Conservation (phyloP, 306 rosid species). For the Lathyrus oleraceus region DNA sequence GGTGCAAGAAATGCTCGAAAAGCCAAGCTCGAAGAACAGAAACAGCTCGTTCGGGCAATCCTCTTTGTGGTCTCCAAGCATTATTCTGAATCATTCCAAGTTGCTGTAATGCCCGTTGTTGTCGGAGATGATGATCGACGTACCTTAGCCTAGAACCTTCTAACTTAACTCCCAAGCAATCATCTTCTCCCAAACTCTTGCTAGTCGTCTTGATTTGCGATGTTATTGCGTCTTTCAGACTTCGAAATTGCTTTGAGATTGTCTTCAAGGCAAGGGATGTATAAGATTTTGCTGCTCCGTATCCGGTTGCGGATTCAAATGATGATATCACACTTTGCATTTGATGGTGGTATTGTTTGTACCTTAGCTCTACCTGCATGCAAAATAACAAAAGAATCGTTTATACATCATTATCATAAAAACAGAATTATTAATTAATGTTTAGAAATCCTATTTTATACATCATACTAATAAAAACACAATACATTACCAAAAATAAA, state of each 20-base stretch:
- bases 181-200: constrained; percentile 73
- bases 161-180: constrained; percentile 54
- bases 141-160: constrained; percentile 70
- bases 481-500: too few species aligned
- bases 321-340: constrained; percentile 52
- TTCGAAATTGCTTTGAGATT: constrained; percentile 75
- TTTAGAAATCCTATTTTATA: too few species aligned
- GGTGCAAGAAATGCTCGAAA: constrained; percentile 86
- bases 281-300: constrained; percentile 65
- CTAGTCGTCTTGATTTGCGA: constrained; percentile 56
- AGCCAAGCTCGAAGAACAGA: constrained; percentile 93
- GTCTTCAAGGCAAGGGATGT: constrained; percentile 65
- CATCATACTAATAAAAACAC: too few species aligned
- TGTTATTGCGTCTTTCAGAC: constrained; percentile 64
- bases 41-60: constrained; percentile 86
- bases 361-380: constrained; percentile 69
- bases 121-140: constrained; percentile 73
- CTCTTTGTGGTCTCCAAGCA: constrained; percentile 86
- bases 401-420: neutral
- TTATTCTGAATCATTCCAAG: constrained; percentile 74
- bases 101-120: constrained; percentile 71
- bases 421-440: too few species aligned
- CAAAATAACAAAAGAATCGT: neutral
- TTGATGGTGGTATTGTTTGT: constrained; percentile 73
- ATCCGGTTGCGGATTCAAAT: constrained; percentile 73